These are phyloP conservation scores for Monosporozyma unispora DNA, from an alignment of 805 yeast species.

Conservation along the genomic window DNA sequence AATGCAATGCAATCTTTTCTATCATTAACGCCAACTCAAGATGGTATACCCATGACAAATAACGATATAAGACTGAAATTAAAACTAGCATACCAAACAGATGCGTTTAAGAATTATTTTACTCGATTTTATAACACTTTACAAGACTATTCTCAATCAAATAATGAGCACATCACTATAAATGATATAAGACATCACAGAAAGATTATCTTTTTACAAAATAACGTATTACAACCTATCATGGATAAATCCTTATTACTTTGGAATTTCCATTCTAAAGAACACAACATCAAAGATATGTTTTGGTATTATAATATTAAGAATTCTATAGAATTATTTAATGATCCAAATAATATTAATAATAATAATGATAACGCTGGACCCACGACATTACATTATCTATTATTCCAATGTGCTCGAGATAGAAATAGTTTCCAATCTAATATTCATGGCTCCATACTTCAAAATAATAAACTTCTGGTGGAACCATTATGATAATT, in stretches of 20 bases:
- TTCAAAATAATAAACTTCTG: constrained; percentile 14
- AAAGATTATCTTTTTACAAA: neutral
- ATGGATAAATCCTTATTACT: constrained; percentile 20
- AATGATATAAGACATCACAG: neutral
- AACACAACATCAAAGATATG: constrained; percentile 11
- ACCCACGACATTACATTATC: constrained; percentile 15
- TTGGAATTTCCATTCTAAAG: constrained; percentile 24
- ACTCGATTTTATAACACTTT: neutral
- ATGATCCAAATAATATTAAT: constrained; percentile 20
- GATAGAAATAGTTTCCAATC: constrained; percentile 46
- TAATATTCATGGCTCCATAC: constrained; percentile 39
- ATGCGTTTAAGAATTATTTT: neutral
- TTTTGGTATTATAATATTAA: constrained; percentile 28
- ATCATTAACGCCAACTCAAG: constrained; percentile 8
- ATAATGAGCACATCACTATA: neutral
- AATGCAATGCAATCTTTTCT: constrained; percentile 7
- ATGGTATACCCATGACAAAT: constrained; percentile 7
- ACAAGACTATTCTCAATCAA: constrained; percentile 7
- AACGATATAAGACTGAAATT: constrained; percentile 17
- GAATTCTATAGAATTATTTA: constrained; percentile 21
- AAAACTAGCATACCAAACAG: constrained; percentile 1
- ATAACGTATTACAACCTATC: constrained; percentile 5
- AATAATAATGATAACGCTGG: too few relatives aligned
- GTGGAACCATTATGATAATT: constrained; percentile 14
- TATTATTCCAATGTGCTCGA: constrained; percentile 34